Evolutionary conservation across 371 early-diverging fungal genomes (phyloP), one percentile per base, ranked within the genome.

Genomic region (Caulochytrium protostelioides): DNA sequence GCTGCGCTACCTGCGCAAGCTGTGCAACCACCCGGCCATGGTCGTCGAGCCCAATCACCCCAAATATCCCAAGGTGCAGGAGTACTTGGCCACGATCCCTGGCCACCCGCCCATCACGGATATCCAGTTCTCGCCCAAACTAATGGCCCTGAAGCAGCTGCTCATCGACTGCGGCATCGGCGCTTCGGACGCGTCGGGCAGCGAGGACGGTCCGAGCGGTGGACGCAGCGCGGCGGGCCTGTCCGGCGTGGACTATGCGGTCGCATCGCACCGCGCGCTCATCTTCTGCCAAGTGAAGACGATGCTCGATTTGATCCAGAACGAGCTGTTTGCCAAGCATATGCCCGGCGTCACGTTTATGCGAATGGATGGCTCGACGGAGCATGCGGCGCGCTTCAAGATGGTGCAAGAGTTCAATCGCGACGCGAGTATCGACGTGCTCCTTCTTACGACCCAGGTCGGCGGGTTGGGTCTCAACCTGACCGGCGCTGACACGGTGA

Each of bases 381-480:
- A 87, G 42, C 59, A 81, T 0, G 64, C 57, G 15, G 61, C 72
- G 30, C 79, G 98, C 13, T 81, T 86, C 41, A 83, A 75, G 0
- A 70, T 97, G 39, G 97, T 92, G 9, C 72, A 72, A 30, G 72
- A 74, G 46, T 99, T 98, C 67, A 98, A 97, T 51, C 67, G 74
- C 1, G 92, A 90, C 50, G 86, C 91, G 0, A 77, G 80, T n/a
- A 90, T 92, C 42, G 90, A 86, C 47, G 75, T 90, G 3, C 56
- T 99, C 23, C 61, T 98, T 16, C 58, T 98, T 30, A 98, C 98
- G 18, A 98, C 98, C 0, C 82, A 79, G 34, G 92, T 95, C 12
- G 99, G 99, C 49, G 99, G 99, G 2, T 62, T 98, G 6, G 99
- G 99, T 2, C 67, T 99, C 3, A 99, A 98, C 43, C 54, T 99